Evolutionary conservation across 208 protist species (phyloP), one percentile per base, ranked within the genome.

Genomic region (Porcisia hertigi): DNA sequence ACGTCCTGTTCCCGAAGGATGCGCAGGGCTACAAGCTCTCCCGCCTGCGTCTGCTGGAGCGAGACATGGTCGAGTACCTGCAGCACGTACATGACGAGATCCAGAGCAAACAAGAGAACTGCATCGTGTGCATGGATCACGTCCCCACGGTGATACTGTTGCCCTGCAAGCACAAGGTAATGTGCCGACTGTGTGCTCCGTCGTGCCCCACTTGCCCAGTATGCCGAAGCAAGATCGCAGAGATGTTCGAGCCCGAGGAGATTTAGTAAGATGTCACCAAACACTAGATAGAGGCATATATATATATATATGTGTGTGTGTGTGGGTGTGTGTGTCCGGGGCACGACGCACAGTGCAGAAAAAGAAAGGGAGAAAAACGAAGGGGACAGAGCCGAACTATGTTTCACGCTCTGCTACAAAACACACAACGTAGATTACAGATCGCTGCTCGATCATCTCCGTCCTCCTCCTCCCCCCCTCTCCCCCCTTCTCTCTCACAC

Each of bases 21-120:
- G 64, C 84, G 41, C 85, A 70, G 45, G 81, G 81, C 47, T 86
- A 86, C 69, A 94, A 91, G 77, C 79, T 92, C 34, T 92, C 88
- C 18, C 87, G 84, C 45, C 86, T 95, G 30, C 91, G 91, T 1
- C 72, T 91, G 30, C 60, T 86, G 12, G 91, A 97, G 81, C 84
- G 88, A 0, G 93, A 96, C 63, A 89, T 97, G 86, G 86, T 90
- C 62, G 91, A 97, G 71, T 97, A 96, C 77, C 86, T 97, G 20
- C 84, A 95, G 73, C 86, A 93, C 64, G 86, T 97, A 9, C 91
- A 86, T 39, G 85, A 92, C 14, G 87, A 85, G 36, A 88, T 96
- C 45, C 83, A 83, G n/a, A 83, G 73, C 14, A 92, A 90, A 72
- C 89, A 90, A 70, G 85, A 91, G 70, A 92, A 87, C 72, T 97